These are phyloP conservation scores for Debaryomyces prosopidis DNA, from an alignment of 805 yeast species.

Conservation along the genomic window DNA sequence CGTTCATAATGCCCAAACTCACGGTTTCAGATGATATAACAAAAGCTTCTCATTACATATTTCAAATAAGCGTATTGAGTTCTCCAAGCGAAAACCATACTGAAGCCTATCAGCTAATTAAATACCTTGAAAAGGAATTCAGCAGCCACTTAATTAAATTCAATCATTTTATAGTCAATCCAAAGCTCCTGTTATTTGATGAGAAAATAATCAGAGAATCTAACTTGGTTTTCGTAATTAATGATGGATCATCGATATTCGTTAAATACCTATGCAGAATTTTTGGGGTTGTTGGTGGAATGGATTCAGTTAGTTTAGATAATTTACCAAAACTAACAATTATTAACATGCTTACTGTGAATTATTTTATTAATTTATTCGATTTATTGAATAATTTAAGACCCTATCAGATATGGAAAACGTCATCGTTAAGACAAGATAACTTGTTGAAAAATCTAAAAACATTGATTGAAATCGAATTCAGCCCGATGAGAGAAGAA, in stretches of 20 bases:
- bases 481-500: conserved; percentile 4
- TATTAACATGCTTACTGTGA: conserved; percentile 39
- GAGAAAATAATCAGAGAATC: conserved; percentile 20
- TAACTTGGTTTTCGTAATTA: conserved; percentile 33
- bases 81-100: conserved; percentile 13
- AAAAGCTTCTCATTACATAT: conserved; percentile 4
- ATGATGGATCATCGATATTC: conserved; percentile 37
- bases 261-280: conserved; percentile 22
- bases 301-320: conserved; percentile 1
- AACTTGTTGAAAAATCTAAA: conserved; percentile 25
- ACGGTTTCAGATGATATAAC: conserved; percentile 18
- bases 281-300: conserved; percentile 5
- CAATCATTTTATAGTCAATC: conserved; percentile 14
- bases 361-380: conserved; percentile 40
- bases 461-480: conserved; percentile 28
- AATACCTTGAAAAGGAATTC: conserved; percentile 14
- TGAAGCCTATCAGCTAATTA: conserved; percentile 21
- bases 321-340: conserved; percentile 30
- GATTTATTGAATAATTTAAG: conserved; percentile 31
- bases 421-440: conserved; percentile 29
- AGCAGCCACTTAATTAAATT: conserved; percentile 12
- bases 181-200: conserved; percentile 8
- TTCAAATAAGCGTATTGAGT: conserved; percentile 24
- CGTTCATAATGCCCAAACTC: conserved; percentile 42
- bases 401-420: conserved; percentile 43